phyloP scores from a whole-genome alignment of 768 basidiomycete species.

The Kondoa malvinella region DNA sequence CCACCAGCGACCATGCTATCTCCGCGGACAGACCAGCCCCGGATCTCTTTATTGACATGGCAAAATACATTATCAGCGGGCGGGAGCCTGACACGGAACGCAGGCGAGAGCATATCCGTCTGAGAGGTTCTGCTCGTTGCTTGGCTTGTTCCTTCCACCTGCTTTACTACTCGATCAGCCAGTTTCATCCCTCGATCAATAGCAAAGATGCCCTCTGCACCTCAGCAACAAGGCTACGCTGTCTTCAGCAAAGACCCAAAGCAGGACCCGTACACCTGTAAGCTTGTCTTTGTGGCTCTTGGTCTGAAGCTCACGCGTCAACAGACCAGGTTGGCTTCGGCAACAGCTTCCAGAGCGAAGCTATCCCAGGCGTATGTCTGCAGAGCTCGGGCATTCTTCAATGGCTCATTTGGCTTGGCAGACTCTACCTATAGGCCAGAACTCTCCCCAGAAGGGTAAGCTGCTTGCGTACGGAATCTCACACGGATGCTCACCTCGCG shows the following conservation, averaged over 20 bases:
- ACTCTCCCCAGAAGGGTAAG: conserved; percentile 47
- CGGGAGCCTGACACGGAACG: no score
- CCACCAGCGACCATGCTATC: no score
- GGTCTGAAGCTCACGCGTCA: background rate
- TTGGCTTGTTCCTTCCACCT: background rate
- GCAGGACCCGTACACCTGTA: background rate
- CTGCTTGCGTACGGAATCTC: conserved; percentile 48
- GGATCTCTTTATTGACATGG: no score
- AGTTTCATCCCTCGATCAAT: no score
- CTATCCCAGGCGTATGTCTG: conserved; percentile 38
- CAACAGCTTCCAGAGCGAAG: conserved; percentile 39
- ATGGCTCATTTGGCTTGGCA: no score
- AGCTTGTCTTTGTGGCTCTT: background rate
- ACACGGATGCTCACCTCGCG: no score
- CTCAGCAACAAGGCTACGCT: background rate
- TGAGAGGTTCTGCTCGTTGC: no score
- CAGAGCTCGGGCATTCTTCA: no score
- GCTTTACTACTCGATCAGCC: background rate
- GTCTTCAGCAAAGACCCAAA: background rate
- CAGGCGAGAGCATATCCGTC: no score
- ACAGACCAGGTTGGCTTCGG: conserved; percentile 46
- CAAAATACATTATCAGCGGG: no score
- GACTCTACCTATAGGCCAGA: conserved; percentile 46
- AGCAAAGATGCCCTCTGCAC: no score
- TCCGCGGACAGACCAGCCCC: no score